Base-by-base conservation (phyloP, 73 alveolate genomes). In the Paramecium tetraurelia region DNA sequence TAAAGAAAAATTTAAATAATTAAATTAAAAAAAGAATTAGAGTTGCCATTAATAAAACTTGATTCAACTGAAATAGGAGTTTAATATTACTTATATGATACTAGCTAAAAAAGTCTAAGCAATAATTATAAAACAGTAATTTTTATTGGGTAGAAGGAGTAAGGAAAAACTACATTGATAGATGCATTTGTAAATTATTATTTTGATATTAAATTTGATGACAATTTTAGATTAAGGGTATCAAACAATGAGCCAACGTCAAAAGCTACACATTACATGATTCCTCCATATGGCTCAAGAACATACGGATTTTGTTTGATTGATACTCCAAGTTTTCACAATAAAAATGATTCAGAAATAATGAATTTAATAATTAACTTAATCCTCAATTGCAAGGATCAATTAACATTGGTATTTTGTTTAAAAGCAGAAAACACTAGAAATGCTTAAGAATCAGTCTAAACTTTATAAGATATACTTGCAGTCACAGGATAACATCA, bases 161-260 rank as follows among this genome's bases (percentile, higher is more conserved):
- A 86, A 22, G 94, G 94, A 11, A 89, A 89, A 33, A 48, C 94
- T 16, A 75, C 94, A 12, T 76, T 84, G n/a, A 7, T 89, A 36
- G 50, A 89, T 27, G 41, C 36, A 18, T 89, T 89, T 31, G 33
- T 89, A 0, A 89, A 89, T 59, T 80, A 43, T 21, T 22, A 35
- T 31, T 75, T 89, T 93, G 93, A 53, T 3, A 48, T 89, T 10
- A 44, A 8, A 27, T 89, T 2, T 0, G 43, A 41, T 9, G 94
- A 89, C 31, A 41, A 40, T 44, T 89, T 80, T 27, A 75, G 94
- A 77, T 89, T 75, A 59, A 68, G 7, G 5, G 69, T 53, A 0
- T 7, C 69, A n/a, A 22, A 53, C 1, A 4, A 53, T 4, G 11
- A 4, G 5, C 20, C 9, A 53, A 53, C 69, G n/a, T 4, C 18